Percentiles rank a stretch among this genome's conserved stretches.
Conservation (phyloP, 208 protist species). For the Herpetomonas samuelpessoai region DNA sequence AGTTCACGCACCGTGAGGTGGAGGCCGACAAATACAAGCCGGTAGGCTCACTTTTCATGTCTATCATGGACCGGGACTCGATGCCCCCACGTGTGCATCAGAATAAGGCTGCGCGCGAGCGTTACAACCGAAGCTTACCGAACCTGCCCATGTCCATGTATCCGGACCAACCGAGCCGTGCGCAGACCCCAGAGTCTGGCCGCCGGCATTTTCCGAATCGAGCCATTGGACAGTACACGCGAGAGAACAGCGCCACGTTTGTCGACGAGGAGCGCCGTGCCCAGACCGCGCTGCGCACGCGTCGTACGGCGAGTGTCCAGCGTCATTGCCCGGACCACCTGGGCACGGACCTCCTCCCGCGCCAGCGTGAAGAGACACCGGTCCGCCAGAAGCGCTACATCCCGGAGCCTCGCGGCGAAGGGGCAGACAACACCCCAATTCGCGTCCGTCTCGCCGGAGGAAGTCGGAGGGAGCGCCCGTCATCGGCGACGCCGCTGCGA, state of each 20-base stretch:
- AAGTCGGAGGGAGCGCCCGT: background rate
- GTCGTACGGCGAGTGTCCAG: background rate
- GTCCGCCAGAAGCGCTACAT: slow-evolving; percentile 37
- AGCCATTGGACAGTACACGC: background rate
- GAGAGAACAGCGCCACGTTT: background rate
- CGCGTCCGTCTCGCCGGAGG: background rate
- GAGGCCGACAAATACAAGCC: slow-evolving; percentile 48
- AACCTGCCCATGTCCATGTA: slow-evolving; percentile 61
- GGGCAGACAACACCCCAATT: background rate
- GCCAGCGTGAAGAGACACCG: slow-evolving; percentile 7
- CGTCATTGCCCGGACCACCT: slow-evolving; percentile 27
- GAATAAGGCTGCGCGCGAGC: slow-evolving; percentile 14
- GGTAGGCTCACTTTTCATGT: slow-evolving; percentile 67
- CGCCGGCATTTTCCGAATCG: slow-evolving; percentile 29
- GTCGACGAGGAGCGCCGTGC: slow-evolving; percentile 1
- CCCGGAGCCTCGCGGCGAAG: slow-evolving; percentile 13
- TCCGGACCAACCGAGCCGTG: slow-evolving; percentile 12
- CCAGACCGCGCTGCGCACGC: background rate
- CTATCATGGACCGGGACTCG: slow-evolving; percentile 49
- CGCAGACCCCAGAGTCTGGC: slow-evolving; percentile 17
- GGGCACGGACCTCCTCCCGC: slow-evolving; percentile 22
- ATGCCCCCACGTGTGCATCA: slow-evolving; percentile 23
- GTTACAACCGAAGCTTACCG: slow-evolving; percentile 50
- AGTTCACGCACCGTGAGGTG: slow-evolving; percentile 48
- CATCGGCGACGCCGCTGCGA: background rate